Base-by-base conservation (phyloP, 1,139 yeast genomes). In the Kazachstania sp. region DNA sequence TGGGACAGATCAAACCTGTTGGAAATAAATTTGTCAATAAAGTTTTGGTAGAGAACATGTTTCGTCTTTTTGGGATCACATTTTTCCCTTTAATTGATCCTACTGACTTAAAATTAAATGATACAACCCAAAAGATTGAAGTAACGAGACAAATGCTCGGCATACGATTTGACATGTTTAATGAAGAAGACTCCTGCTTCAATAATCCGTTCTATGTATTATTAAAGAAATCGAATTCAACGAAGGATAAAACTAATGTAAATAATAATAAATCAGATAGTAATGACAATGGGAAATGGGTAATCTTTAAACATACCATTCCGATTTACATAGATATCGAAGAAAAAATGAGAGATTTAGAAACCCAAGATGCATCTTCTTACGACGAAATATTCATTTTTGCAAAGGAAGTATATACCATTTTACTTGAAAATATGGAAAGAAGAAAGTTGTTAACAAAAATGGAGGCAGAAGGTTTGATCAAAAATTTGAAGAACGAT, bases 71-170 rank as follows among this genome's bases (percentile, higher is more conserved):
- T 49, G 78, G 78, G 0, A 63, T 72, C 3, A 73, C 77, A 1
- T 66, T 68, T 2, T 74, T 75, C 49, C 77, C 77, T 0, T 65
- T 73, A 1, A 67, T 66, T 23, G 73, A 70, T 47, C 74, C 74
- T 3, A 48, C 55, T 13, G 63, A 57, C 30, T 42, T 52, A 28
- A 41, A 46, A 29, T 50, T 44, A 18, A 49, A 55, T 41, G 48
- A 45, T 2, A 53, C 46, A 13, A 49, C 51, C 2, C 49, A 47
- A 13, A 47, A 48, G 26, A 46, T 54, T 37, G 51, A 50, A 6
- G 47, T 53, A 4, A 45, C 44, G 18, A 49, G 64, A 53, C 47
- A 54, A 43, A 45, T 66, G 66, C 36, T 73, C 1, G 79, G 79
- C 0, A 58, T 74, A 7, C 55, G 79, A 42, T 66, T 74, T 43